Base-by-base conservation (phyloP, 306 rosid genomes). In the Fragaria vesca region DNA sequence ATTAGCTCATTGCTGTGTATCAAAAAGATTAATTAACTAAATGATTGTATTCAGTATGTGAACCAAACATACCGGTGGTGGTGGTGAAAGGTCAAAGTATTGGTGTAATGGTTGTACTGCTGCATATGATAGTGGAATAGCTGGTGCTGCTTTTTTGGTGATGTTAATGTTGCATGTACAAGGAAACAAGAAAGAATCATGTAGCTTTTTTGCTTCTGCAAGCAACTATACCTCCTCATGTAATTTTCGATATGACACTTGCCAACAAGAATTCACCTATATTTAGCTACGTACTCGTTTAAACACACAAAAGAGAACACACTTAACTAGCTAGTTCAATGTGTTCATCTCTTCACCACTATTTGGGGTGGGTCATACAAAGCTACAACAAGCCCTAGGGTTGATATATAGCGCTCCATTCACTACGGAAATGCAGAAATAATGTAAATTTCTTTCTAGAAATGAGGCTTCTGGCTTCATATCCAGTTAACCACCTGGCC, bases 101-200 rank as follows among this genome's bases (percentile, higher is more conserved):
- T 24, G 48, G 12, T 36, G 65, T 36, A 36, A 36, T 32, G 26
- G 76, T 6, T 20, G 66, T 52, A 52, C 20, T 36, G 47, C 48
- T 10, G 66, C 13, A 36, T 34, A 52, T 24, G 50, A 34, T 72
- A 72, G 47, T 71, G 75, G 63, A 16, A 71, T 26, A 21, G 46
- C 62, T 52, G 50, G 34, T 72, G 76, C 12, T 32, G 30, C 20
- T 34, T 72, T 71, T n/a, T n/a, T 72, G 50, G 32, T 36, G 76
- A 72, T 52, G 76, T 52, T 52, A 51, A 34, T 52, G 65, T 52
- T 72, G n/a, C 48, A 34, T 52, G 18, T 52, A 34, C 48, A 17
- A 9, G 57, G 74, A 70, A 34, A 10, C 48, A 50, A 18, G 57
- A 32, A 70, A 70, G 60, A 15, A 70, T 28, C n/a, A 70, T 70